A percentile compares a stretch with the other conserved stretches of the same genome.
These are phyloP conservation scores for Oenanthe javanica DNA, from an alignment of 140 eudicot genomes.

Conservation along the genomic window DNA sequence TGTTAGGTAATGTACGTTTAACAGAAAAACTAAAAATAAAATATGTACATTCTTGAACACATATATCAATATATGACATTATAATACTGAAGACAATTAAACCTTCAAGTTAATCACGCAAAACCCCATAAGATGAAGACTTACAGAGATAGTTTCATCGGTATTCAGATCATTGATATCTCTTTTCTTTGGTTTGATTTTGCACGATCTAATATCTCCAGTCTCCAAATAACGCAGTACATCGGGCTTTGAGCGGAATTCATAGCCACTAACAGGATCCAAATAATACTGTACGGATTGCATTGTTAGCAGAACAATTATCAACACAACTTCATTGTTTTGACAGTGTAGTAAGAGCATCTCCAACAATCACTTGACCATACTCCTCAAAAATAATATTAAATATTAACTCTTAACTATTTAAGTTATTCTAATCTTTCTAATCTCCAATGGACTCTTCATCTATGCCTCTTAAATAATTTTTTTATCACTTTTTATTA, in stretches of 20 bases:
- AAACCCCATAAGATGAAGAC: background rate
- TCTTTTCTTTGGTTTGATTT: conserved; percentile 40
- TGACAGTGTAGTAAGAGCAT: too few species aligned
- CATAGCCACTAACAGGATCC: conserved; percentile 49
- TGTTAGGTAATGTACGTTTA: too few species aligned
- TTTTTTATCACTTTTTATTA: too few species aligned
- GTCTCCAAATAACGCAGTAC: conserved; percentile 55
- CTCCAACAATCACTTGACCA: too few species aligned
- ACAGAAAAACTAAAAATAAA: background rate
- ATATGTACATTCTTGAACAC: background rate
- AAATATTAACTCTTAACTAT: too few species aligned
- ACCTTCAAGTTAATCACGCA: background rate
- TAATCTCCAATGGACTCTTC: too few species aligned
- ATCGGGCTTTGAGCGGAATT: conserved; percentile 55
- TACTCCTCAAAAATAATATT: too few species aligned
- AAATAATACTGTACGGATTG: conserved; percentile 37
- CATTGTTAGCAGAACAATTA: background rate
- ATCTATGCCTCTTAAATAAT: too few species aligned
- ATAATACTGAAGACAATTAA: background rate
- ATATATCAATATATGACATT: background rate
- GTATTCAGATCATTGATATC: conserved; percentile 19
- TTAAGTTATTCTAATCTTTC: too few species aligned
- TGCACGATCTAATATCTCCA: conserved; percentile 40
- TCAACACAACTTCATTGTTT: too few species aligned
- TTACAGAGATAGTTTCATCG: conserved; percentile 17